These are phyloP conservation scores for Fraxinus xanthoxyloides DNA, from an alignment of 305 asterid genomes.

Conservation along the genomic window DNA sequence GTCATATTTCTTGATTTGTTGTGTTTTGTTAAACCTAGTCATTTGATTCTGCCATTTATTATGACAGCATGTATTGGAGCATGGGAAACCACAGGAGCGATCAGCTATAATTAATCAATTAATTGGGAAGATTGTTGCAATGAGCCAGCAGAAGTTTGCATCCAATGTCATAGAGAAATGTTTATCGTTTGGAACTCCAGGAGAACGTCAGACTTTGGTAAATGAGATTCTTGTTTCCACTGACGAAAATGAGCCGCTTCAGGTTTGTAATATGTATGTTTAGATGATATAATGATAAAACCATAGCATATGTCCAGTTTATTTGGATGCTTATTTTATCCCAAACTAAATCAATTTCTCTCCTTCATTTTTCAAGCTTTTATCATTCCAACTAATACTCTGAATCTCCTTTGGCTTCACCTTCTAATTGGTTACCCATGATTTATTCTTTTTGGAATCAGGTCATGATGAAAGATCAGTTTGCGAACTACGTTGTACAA, in stretches of 20 bases:
- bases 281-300: neutral
- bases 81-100: constrained; percentile 60
- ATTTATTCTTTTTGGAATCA: constrained; percentile 3
- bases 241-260: constrained; percentile 63
- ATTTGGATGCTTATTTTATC: neutral
- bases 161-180: constrained; percentile 77
- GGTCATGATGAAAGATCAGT: constrained; percentile 83
- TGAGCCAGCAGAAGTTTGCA: constrained; percentile 76
- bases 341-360: neutral
- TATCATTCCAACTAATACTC: neutral
- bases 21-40: neutral
- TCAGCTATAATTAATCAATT: constrained; percentile 48
- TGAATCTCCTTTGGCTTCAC: neutral
- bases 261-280: constrained; percentile 38
- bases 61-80: constrained; percentile 63
- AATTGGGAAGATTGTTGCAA: constrained; percentile 56
- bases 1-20: neutral
- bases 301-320: neutral
- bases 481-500: constrained; percentile 75
- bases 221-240: constrained; percentile 63
- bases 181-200: constrained; percentile 58
- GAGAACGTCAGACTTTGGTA: constrained; percentile 57
- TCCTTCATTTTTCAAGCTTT: neutral
- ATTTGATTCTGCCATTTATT: neutral
- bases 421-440: neutral